phyloP scores from a whole-genome alignment of 2,329 filamentous ascomycete species.

The Chaetoscypha palmicola region DNA sequence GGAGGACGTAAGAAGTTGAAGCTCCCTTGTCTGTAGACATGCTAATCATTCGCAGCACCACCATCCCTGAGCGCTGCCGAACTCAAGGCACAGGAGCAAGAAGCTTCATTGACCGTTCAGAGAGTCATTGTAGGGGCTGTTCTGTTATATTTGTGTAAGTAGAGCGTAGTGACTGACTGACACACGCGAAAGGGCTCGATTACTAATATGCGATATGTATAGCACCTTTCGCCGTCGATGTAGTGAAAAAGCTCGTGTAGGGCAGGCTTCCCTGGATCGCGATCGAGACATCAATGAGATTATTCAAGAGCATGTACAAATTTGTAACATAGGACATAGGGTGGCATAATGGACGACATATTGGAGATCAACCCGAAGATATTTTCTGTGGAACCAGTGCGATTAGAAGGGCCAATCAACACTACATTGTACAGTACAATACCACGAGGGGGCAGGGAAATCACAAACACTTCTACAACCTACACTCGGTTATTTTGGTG shows the following conservation, averaged over 20 bases:
- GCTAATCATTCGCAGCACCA: constrained; percentile 45
- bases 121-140: constrained; percentile 58
- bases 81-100: constrained; percentile 60
- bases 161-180: background rate
- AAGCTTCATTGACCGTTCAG: constrained; percentile 61
- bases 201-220: constrained; percentile 11
- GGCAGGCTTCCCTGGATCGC: too few species aligned
- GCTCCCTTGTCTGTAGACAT: background rate
- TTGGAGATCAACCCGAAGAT: too few species aligned
- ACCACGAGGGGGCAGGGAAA: too few species aligned
- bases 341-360: too few species aligned
- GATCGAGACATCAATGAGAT: too few species aligned
- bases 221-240: constrained; percentile 51
- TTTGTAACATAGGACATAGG: too few species aligned
- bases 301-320: too few species aligned
- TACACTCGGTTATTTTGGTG: too few species aligned
- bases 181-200: background rate
- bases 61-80: constrained; percentile 64
- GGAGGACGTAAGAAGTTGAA: constrained; percentile 47
- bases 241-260: constrained; percentile 44
- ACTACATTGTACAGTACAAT: too few species aligned
- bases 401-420: too few species aligned
- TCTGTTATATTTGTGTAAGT: constrained; percentile 70
- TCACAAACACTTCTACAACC: too few species aligned
- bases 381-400: too few species aligned